phyloP scores from a whole-genome alignment of 2,329 filamentous ascomycete genomes.

The Paecilomyces formosus region DNA sequence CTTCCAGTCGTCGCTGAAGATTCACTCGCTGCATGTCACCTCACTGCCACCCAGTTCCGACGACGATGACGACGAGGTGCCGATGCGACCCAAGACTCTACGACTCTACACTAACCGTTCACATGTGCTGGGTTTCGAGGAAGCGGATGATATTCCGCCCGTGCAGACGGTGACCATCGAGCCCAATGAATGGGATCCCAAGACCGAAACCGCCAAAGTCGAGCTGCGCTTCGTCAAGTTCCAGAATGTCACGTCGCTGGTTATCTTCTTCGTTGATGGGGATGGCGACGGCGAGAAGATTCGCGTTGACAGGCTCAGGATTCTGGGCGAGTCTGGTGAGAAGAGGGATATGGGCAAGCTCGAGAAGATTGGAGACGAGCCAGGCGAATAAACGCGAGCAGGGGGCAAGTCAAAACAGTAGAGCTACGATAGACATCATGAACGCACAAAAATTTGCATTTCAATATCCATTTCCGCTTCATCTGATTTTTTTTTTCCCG shows the following conservation, averaged over 20 bases:
- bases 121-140: constrained; percentile 88
- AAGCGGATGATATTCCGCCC: constrained; percentile 77
- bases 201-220: constrained; percentile 64
- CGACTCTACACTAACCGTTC: constrained; percentile 82
- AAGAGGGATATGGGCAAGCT: constrained; percentile 91
- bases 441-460: neutral
- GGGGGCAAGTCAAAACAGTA: neutral
- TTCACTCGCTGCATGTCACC: constrained; percentile 81
- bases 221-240: constrained; percentile 90
- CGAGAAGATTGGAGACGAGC: constrained; percentile 82
- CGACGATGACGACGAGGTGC: constrained; percentile 66
- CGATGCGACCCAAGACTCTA: constrained; percentile 74
- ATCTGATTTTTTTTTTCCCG: too few species aligned
- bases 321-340: constrained; percentile 85
- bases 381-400: constrained; percentile 44
- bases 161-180: constrained; percentile 73
- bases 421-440: neutral
- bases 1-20: constrained; percentile 79
- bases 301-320: constrained; percentile 52
- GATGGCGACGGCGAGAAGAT: constrained; percentile 79
- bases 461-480: neutral
- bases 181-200: constrained; percentile 68
- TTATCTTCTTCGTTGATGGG: constrained; percentile 82
- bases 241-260: constrained; percentile 81
- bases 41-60: constrained; percentile 57